A percentile compares a stretch with the other conserved stretches of the same genome.
Conservation (phyloP, 176 grass and related monocot species). For the Elaeis guineensis region DNA sequence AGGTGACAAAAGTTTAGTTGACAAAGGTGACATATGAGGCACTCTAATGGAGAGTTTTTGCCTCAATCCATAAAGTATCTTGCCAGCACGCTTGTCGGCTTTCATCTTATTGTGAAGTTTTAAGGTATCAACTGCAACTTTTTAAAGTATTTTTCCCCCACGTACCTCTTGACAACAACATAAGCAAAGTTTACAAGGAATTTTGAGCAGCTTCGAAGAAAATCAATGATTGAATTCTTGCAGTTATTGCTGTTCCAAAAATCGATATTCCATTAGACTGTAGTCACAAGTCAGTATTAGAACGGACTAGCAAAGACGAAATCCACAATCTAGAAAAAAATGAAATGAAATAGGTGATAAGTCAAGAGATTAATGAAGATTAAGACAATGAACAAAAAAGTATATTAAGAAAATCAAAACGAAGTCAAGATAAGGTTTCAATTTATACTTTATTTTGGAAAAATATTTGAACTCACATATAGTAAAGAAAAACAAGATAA, state of each 20-base stretch:
- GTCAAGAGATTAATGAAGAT: no score
- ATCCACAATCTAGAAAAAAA: no score
- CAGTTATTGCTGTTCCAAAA: conserved; percentile 68
- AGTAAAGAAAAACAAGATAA: no score
- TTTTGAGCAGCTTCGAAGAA: conserved; percentile 62
- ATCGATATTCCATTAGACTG: neutral
- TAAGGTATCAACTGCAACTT: neutral
- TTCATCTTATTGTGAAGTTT: neutral
- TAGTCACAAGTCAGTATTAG: conserved; percentile 7
- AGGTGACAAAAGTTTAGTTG: conserved; percentile 20
- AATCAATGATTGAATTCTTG: conserved; percentile 34
- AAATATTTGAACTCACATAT: no score
- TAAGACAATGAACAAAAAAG: no score
- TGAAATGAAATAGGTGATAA: no score
- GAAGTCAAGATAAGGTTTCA: no score
- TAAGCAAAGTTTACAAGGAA: conserved; percentile 78
- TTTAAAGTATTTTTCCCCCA: conserved; percentile 29
- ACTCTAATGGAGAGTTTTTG: conserved; percentile 1
- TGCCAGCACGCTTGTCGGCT: neutral
- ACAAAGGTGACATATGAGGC: conserved; percentile 12
- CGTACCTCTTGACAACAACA: conserved; percentile 72
- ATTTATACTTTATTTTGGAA: no score
- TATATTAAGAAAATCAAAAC: no score
- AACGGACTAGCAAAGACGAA: no score
- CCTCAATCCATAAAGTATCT: neutral